Evolutionary conservation across 306 rosid genomes (phyloP).

Genomic region (Medicago ruthenica): DNA sequence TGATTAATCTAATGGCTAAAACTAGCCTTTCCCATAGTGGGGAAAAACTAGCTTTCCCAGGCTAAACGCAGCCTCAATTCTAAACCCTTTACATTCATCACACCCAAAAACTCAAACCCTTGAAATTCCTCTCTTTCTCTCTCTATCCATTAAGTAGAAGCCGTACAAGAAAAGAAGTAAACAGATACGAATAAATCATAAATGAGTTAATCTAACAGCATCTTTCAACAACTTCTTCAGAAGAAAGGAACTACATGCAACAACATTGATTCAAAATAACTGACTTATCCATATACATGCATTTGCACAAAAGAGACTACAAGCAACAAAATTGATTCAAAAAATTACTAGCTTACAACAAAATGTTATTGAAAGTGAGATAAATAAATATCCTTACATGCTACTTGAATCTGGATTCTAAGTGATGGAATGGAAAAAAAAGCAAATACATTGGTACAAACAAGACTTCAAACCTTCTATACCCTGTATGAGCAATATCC

Average conservation of each 20-base stretch:
- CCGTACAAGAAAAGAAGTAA: constrained; percentile 19
- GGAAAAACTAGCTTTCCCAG: too few relatives aligned
- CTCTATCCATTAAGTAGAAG: not conserved
- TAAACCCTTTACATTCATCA: too few relatives aligned
- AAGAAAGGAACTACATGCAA: constrained; percentile 40
- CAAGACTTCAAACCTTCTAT: constrained; percentile 31
- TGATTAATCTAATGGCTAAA: too few relatives aligned
- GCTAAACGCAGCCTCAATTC: too few relatives aligned
- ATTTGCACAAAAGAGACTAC: constrained; percentile 41
- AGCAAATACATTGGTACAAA: not conserved
- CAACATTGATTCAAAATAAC: constrained; percentile 42
- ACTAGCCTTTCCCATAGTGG: too few relatives aligned
- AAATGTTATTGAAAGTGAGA: not conserved
- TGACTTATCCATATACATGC: constrained; percentile 47
- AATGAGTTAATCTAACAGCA: not conserved
- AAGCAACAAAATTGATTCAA: constrained; percentile 48
- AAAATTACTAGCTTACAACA: constrained; percentile 42
- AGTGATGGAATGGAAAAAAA: too few relatives aligned
- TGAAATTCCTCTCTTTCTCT: too few relatives aligned
- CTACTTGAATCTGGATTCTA: too few relatives aligned
- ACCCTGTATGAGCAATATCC: constrained; percentile 40
- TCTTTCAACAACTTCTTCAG: constrained; percentile 6
- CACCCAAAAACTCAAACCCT: too few relatives aligned
- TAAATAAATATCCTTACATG: too few relatives aligned
- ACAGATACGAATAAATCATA: not conserved